Percentiles rank a stretch among this genome's conserved stretches.
These are phyloP conservation scores for Lactarius psammicola DNA, from an alignment of 768 basidiomycete genomes.

Conservation along the genomic window DNA sequence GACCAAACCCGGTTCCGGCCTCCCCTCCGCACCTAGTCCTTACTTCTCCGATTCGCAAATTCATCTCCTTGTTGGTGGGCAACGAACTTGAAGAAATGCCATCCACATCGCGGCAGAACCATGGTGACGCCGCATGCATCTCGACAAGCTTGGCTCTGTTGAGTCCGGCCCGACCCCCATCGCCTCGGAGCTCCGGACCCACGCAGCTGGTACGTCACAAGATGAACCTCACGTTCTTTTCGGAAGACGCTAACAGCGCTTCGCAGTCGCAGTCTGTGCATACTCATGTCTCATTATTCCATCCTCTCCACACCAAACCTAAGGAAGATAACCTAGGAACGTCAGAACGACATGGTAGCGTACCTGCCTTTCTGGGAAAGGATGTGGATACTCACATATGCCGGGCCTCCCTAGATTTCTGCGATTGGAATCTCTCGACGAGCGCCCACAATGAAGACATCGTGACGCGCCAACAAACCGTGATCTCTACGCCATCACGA, in stretches of 20 bases:
- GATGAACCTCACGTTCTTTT: not conserved
- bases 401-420: not conserved
- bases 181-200: not conserved
- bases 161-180: not conserved
- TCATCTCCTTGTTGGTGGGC: no score
- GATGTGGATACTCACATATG: not conserved
- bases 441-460: not conserved
- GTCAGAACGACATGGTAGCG: not conserved
- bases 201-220: not conserved
- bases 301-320: not conserved
- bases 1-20: not conserved
- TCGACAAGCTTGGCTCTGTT: not conserved
- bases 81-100: no score
- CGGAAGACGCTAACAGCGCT: not conserved
- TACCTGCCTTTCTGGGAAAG: not conserved
- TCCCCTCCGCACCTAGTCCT: not conserved
- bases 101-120: no score
- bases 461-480: not conserved
- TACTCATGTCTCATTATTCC: not conserved
- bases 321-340: not conserved
- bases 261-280: not conserved
- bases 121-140: not conserved
- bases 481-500: not conserved
- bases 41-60: not conserved
- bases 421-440: not conserved